These are phyloP conservation scores for Lindgomyces ingoldianus DNA, from an alignment of 495 filamentous ascomycete species.

Conservation along the genomic window DNA sequence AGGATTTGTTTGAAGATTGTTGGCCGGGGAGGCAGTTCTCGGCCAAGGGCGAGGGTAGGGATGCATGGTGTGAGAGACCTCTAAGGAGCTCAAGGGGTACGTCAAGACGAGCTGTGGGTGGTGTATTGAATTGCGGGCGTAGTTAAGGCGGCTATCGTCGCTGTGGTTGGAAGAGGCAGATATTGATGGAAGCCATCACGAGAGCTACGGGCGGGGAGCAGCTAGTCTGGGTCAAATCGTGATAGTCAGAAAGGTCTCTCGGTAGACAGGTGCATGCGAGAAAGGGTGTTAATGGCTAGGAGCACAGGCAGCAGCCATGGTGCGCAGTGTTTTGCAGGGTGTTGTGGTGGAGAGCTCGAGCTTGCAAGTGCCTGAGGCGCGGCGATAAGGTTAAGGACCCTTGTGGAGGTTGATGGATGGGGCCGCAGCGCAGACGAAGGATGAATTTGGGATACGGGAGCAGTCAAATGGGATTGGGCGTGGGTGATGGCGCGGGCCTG, in stretches of 20 bases:
- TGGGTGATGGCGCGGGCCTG: conserved; percentile 15
- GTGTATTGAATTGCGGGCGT: conserved; percentile 1
- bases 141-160: conserved; percentile 16
- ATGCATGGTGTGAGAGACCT: conserved; percentile 30
- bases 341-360: conserved; percentile 5
- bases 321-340: conserved; percentile 26
- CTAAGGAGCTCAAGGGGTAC: neutral
- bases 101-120: neutral
- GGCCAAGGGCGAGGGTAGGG: conserved; percentile 34
- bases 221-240: conserved; percentile 18
- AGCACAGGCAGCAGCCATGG: conserved; percentile 39
- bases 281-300: conserved; percentile 5
- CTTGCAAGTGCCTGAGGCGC: conserved; percentile 24
- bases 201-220: conserved; percentile 28
- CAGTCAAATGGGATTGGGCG: neutral
- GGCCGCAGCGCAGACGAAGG: neutral
- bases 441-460: neutral
- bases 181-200: conserved; percentile 37
- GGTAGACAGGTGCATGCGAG: conserved; percentile 34
- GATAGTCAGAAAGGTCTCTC: conserved; percentile 28
- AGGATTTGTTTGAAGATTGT: conserved; percentile 39
- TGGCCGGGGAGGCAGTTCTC: conserved; percentile 35
- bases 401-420: conserved; percentile 9
- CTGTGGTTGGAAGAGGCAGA: conserved; percentile 28
- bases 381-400: conserved; percentile 34